Conservation (phyloP, 306 rosid genomes). For the Luffa aegyptiaca region DNA sequence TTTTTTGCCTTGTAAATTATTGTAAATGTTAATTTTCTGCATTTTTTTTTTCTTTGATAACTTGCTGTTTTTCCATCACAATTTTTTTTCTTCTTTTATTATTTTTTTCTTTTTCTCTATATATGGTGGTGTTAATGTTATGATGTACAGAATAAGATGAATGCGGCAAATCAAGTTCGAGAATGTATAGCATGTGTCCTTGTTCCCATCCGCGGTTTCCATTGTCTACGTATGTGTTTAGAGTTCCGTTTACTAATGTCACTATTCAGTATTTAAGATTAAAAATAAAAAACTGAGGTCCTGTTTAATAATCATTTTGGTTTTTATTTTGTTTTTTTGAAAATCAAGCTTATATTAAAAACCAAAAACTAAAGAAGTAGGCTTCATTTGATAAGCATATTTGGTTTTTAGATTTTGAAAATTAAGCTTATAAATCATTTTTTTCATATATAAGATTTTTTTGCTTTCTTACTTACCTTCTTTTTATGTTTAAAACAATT, state of each 20-base stretch:
- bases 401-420: no score
- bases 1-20: neutral
- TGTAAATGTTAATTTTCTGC: slow-evolving; percentile 5
- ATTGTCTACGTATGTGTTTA: neutral
- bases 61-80: neutral
- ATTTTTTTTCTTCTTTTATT: neutral
- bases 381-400: no score
- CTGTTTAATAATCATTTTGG: no score
- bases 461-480: no score
- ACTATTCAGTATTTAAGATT: neutral
- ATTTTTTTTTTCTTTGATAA: neutral
- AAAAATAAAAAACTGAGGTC: no score
- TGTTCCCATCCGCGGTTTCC: neutral
- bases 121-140: neutral
- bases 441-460: no score
- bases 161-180: neutral
- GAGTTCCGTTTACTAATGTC: neutral
- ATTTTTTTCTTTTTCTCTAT: neutral
- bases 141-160: slow-evolving; percentile 1
- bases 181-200: neutral
- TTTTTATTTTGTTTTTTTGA: no score
- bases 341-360: no score
- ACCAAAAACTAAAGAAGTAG: no score
- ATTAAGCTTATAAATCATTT: no score
- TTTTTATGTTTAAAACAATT: no score